A percentile compares a stretch with the other conserved stretches of the same genome.
Evolutionary conservation across 352 stramenopile species (phyloP).

Genomic region (Phytopythium sindhum): DNA sequence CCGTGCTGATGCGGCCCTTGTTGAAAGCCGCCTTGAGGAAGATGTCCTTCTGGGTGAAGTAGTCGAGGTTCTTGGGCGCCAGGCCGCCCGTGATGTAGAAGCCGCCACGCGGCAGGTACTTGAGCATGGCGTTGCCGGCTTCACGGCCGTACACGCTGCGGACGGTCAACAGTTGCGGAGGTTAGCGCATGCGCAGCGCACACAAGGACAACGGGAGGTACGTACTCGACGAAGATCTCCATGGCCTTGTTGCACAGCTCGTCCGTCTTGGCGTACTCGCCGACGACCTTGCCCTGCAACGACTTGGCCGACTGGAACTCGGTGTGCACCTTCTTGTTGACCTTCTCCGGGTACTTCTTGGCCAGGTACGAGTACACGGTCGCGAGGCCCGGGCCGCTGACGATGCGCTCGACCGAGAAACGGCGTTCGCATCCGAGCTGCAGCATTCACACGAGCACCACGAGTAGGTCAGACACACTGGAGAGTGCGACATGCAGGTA

Average conservation of each 20-base stretch:
- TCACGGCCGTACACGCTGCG: conserved; percentile 91
- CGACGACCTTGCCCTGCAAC: conserved; percentile 82
- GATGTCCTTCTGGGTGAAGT: conserved; percentile 82
- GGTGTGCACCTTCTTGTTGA: conserved; percentile 73
- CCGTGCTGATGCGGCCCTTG: conserved; percentile 84
- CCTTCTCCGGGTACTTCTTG: conserved; percentile 87
- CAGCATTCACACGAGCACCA: background rate
- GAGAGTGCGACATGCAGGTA: background rate
- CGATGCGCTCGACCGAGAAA: conserved; percentile 95
- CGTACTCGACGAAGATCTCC: conserved; percentile 93
- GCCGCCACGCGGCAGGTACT: conserved; percentile 94
- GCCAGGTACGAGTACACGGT: conserved; percentile 97
- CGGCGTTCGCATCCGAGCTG: conserved; percentile 85
- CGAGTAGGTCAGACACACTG: background rate
- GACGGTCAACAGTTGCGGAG: background rate
- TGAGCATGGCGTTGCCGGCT: conserved; percentile 92
- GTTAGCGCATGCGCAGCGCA: background rate
- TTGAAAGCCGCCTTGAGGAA: conserved; percentile 87
- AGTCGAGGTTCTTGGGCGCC: conserved; percentile 95
- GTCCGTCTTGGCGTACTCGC: conserved; percentile 83
- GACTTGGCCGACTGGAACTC: conserved; percentile 59
- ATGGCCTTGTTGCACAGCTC: conserved; percentile 87
- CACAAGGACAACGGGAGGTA: conserved; percentile 5
- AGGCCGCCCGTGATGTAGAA: conserved; percentile 97
- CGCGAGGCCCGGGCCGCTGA: conserved; percentile 92